Conservation (phyloP, 768 basidiomycete genomes). For the Fomitopsis serialis region DNA sequence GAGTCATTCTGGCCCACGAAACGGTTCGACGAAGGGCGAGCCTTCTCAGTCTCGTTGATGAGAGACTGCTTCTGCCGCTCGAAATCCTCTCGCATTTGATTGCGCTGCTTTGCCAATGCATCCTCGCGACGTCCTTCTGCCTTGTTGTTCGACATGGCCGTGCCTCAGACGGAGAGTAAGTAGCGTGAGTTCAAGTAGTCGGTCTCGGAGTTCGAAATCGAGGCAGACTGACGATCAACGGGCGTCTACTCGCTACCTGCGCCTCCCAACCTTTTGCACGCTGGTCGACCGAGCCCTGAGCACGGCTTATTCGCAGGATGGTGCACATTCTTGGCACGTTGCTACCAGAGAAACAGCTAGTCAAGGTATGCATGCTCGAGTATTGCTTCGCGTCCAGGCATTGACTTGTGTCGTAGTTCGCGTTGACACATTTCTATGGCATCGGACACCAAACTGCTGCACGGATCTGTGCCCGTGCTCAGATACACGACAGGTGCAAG, state of each 20-base stretch:
- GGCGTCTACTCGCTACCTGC: background rate
- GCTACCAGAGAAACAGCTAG: constrained; percentile 69
- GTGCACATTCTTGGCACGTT: constrained; percentile 86
- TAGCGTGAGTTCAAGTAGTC: background rate
- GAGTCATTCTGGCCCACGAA: constrained; percentile 95
- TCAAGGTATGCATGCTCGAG: constrained; percentile 47
- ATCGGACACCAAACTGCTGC: constrained; percentile 71
- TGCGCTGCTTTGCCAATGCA: constrained; percentile 79
- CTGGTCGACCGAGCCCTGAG: background rate
- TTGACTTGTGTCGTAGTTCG: constrained; percentile 50
- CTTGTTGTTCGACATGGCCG: constrained; percentile 73
- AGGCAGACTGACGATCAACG: background rate
- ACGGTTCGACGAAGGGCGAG: constrained; percentile 78
- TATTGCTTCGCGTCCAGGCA: background rate
- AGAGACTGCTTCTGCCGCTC: constrained; percentile 77
- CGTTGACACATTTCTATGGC: constrained; percentile 88
- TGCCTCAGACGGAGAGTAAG: constrained; percentile 4
- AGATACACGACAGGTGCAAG: constrained; percentile 82
- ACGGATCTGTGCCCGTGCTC: constrained; percentile 85
- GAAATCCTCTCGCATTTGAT: constrained; percentile 73
- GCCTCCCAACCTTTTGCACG: background rate
- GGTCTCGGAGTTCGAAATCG: background rate
- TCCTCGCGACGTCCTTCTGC: constrained; percentile 85
- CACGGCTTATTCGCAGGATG: constrained; percentile 34
- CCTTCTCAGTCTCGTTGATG: constrained; percentile 88